Evolutionary conservation across 345 rosid species (phyloP).

Genomic region (Eucalyptus erythrocorys): DNA sequence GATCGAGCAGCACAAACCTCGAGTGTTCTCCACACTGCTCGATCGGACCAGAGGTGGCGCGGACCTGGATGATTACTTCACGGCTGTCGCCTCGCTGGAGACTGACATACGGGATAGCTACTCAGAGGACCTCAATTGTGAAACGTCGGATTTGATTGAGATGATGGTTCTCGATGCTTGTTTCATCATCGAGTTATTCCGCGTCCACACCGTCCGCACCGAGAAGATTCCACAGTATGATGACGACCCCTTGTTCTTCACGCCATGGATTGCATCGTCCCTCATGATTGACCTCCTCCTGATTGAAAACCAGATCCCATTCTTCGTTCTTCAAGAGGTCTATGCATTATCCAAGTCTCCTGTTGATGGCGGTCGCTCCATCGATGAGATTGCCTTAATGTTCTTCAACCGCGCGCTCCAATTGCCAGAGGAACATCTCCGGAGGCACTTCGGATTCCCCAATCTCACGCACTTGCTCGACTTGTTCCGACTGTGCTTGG

Average conservation of each 20-base stretch:
- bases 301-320: no score
- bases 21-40: neutral
- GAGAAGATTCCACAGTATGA: rapidly evolving
- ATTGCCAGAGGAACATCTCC: rapidly evolving
- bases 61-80: neutral
- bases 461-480: no score
- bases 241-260: no score
- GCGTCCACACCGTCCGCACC: rapidly evolving
- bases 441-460: rapidly evolving
- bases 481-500: no score
- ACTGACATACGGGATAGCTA: neutral
- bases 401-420: no score
- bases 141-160: neutral
- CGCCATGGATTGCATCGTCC: no score
- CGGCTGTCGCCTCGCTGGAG: neutral
- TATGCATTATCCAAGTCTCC: no score
- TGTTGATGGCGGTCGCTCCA: no score
- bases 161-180: neutral
- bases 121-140: neutral
- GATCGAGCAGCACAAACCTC: neutral
- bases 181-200: neutral
- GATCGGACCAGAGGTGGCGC: neutral
- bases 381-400: no score
- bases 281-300: no score
- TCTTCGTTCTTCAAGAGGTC: no score